These are phyloP conservation scores for Boechera stricta DNA, from an alignment of 345 rosid species.

Conservation along the genomic window DNA sequence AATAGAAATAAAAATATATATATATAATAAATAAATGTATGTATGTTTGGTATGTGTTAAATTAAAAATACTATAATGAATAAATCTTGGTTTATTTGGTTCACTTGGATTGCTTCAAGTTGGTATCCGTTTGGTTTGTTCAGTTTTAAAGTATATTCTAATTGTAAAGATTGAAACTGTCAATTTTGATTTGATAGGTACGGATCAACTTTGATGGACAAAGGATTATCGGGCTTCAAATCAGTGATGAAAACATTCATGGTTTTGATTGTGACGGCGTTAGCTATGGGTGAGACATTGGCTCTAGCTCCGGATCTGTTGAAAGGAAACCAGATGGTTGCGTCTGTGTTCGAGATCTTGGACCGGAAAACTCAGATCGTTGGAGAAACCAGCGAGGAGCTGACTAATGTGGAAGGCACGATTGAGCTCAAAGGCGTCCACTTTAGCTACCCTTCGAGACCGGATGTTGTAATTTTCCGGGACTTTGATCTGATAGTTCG, in stretches of 20 bases:
- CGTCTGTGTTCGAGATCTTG: conserved; percentile 80
- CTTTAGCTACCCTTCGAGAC: conserved; percentile 88
- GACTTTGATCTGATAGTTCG: conserved; percentile 72
- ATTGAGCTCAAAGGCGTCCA: conserved; percentile 72
- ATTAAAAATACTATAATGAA: neutral
- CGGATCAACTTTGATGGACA: conserved; percentile 91
- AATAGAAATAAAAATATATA: no score
- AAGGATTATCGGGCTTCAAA: conserved; percentile 76
- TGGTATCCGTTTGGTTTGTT: no score
- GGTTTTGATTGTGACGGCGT: conserved; percentile 92
- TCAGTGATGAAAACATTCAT: conserved; percentile 92
- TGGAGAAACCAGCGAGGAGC: conserved; percentile 74
- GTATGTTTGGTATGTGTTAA: no score
- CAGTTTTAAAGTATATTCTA: neutral
- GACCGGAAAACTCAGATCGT: conserved; percentile 72
- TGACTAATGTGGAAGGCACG: conserved; percentile 65
- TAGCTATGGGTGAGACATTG: conserved; percentile 96
- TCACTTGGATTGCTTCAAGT: neutral
- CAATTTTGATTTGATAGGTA: conserved; percentile 57
- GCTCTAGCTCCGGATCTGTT: conserved; percentile 78
- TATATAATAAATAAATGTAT: no score
- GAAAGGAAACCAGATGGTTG: conserved; percentile 96
- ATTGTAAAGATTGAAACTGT: neutral
- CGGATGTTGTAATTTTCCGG: conserved; percentile 74
- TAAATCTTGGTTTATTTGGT: neutral